Evolutionary conservation across 2,329 filamentous ascomycete genomes (phyloP).

Genomic region (Monilinia polystroma): DNA sequence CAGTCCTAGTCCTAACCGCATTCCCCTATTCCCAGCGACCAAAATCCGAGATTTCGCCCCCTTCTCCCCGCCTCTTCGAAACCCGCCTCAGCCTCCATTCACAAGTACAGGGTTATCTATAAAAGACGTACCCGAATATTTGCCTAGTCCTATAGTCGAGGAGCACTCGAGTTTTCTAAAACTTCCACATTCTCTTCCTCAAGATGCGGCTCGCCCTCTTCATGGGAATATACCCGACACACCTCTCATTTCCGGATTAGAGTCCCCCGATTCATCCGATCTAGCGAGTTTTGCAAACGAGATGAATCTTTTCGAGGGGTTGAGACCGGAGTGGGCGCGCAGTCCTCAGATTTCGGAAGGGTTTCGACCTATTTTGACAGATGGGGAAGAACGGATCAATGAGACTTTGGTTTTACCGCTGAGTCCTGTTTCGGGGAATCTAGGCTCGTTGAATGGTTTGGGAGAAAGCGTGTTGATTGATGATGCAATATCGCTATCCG

Average conservation of each 20-base stretch:
- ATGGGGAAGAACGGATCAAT: too few relatives aligned
- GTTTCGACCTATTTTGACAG: too few relatives aligned
- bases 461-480: neutral
- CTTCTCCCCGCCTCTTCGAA: too few relatives aligned
- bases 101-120: neutral
- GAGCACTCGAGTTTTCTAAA: neutral
- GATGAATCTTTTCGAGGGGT: neutral
- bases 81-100: neutral
- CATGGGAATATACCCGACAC: neutral
- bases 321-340: neutral
- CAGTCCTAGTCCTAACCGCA: too few relatives aligned
- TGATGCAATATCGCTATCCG: neutral
- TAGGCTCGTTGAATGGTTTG: too few relatives aligned
- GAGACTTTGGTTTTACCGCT: neutral
- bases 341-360: neutral
- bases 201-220: neutral
- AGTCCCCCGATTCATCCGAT: neutral
- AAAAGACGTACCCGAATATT: neutral
- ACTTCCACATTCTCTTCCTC: too few relatives aligned
- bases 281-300: neutral
- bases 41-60: too few relatives aligned
- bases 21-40: too few relatives aligned
- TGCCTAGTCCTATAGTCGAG: neutral
- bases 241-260: neutral
- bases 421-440: accelerated